phyloP scores from a whole-genome alignment of 192 early-diverging fungal species.

The Thamnidium elegans region DNA sequence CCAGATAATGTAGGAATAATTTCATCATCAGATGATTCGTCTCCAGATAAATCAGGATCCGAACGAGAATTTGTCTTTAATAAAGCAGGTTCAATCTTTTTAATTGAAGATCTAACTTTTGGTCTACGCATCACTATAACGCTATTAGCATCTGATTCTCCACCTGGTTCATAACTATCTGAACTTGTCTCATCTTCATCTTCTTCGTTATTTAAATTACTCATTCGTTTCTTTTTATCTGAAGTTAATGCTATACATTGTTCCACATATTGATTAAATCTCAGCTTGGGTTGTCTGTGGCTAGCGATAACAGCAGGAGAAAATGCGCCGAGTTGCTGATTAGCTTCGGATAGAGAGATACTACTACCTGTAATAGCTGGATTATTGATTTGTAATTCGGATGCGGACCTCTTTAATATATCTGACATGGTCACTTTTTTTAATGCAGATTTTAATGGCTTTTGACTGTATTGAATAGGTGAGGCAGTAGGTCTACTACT shows the following conservation, averaged over 20 bases:
- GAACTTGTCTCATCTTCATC: background rate
- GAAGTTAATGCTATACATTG: constrained; percentile 50
- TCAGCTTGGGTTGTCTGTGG: constrained; percentile 52
- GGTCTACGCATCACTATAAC: background rate
- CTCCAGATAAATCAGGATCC: background rate
- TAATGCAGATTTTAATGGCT: constrained; percentile 47
- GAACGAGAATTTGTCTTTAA: constrained; percentile 13
- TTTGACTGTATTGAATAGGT: constrained; percentile 2
- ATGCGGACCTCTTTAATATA: constrained; percentile 37
- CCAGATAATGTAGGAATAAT: background rate
- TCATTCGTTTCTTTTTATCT: constrained; percentile 10
- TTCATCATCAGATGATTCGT: background rate
- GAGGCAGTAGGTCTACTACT: background rate
- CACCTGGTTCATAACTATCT: constrained; percentile 7
- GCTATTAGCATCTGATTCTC: background rate
- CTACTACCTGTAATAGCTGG: background rate
- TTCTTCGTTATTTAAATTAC: background rate
- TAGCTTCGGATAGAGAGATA: constrained; percentile 31
- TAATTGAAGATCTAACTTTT: constrained; percentile 11
- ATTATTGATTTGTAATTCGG: constrained; percentile 32
- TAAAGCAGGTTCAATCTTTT: constrained; percentile 13
- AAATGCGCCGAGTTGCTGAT: constrained; percentile 31
- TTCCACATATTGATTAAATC: constrained; percentile 58
- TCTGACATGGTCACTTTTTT: constrained; percentile 56
- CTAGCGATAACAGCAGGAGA: constrained; percentile 43